Evolutionary conservation across 2,329 filamentous ascomycete genomes (phyloP).

Genomic region (Colletotrichum viniferum): DNA sequence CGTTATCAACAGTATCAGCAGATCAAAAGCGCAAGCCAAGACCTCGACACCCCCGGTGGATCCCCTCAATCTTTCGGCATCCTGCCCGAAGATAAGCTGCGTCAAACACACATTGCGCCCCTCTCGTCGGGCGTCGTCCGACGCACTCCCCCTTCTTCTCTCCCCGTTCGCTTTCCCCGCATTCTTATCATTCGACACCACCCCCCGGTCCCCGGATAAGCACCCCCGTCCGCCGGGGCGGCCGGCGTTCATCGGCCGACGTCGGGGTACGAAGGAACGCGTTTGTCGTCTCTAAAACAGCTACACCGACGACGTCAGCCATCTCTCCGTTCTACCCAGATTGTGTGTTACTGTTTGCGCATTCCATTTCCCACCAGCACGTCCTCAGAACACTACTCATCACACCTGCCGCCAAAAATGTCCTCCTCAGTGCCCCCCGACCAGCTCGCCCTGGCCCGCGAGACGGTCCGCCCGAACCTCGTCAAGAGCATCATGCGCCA

Average conservation of each 20-base stretch:
- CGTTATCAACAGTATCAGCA: not conserved
- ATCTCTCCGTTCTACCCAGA: not conserved
- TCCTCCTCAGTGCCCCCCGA: not conserved
- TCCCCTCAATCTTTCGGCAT: not conserved
- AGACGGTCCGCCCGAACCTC: not conserved
- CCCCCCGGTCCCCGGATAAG: not conserved
- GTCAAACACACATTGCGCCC: not conserved
- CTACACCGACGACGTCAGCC: not conserved
- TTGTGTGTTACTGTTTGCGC: too few relatives aligned
- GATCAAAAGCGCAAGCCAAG: not conserved
- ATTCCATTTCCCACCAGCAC: too few relatives aligned
- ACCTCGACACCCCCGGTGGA: not conserved
- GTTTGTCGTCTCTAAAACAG: not conserved
- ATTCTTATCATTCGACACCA: not conserved
- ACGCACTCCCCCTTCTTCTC: not conserved
- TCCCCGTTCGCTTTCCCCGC: not conserved
- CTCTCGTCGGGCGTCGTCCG: not conserved
- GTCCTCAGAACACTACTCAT: too few relatives aligned
- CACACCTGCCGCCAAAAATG: not conserved
- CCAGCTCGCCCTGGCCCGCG: not conserved
- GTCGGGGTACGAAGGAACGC: not conserved
- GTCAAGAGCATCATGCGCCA: not conserved
- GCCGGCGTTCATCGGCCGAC: not conserved
- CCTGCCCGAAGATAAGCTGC: constrained; percentile 8
- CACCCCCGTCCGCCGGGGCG: not conserved